Percentiles rank a stretch among this genome's conserved stretches.
Conservation (phyloP, 352 stramenopile species). For the Pilasporangium apinafurcum region DNA sequence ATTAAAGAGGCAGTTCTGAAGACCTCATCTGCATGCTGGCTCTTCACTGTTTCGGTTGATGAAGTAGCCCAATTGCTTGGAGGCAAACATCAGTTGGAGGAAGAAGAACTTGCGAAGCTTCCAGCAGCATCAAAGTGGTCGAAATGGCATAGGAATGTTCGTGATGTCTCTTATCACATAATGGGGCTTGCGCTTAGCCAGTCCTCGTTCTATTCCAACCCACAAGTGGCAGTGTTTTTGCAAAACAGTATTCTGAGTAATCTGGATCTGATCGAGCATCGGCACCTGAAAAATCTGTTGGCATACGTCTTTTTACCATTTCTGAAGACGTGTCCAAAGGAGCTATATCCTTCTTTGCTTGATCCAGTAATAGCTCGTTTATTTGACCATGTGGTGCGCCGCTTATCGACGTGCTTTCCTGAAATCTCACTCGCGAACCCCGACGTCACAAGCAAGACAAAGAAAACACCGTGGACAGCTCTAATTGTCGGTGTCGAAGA, state of each 20-base stretch:
- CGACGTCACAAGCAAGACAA: conserved; percentile 6
- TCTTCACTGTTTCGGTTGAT: conserved; percentile 66
- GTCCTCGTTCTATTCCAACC: conserved; percentile 41
- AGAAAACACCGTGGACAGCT: conserved; percentile 35
- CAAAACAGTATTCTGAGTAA: conserved; percentile 61
- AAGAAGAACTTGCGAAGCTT: conserved; percentile 56
- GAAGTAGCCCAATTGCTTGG: conserved; percentile 69
- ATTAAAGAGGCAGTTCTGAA: conserved; percentile 53
- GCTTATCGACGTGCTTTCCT: conserved; percentile 32
- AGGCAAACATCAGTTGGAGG: conserved; percentile 66
- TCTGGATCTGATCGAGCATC: conserved; percentile 64
- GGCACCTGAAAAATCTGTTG: conserved; percentile 56
- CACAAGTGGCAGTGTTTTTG: conserved; percentile 33
- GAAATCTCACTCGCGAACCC: conserved; percentile 6
- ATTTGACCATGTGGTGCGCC: conserved; percentile 51
- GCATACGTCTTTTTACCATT: conserved; percentile 73
- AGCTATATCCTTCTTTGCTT: conserved; percentile 50
- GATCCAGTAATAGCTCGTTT: conserved; percentile 51
- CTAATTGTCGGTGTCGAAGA: conserved; percentile 62
- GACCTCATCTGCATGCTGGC: conserved; percentile 48
- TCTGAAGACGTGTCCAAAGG: conserved; percentile 55
- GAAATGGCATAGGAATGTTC: conserved; percentile 79
- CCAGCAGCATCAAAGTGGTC: conserved; percentile 46
- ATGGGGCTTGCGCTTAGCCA: conserved; percentile 53
- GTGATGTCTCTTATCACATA: conserved; percentile 74